phyloP scores from a whole-genome alignment of 305 asterid genomes.

The Fraxinus platypoda region DNA sequence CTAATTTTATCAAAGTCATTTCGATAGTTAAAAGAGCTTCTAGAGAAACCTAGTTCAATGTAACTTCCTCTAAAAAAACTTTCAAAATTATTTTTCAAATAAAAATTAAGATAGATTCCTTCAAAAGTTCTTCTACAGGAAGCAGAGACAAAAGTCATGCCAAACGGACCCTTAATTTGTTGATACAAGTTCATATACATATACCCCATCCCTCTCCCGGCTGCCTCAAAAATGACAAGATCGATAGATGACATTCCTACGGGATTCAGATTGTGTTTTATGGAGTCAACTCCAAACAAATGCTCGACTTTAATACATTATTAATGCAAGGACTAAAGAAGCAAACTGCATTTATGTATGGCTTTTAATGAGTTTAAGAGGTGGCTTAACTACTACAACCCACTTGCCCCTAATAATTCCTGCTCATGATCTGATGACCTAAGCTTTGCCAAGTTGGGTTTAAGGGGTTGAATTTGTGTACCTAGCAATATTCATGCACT shows the following conservation, averaged over 20 bases:
- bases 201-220: too few relatives aligned
- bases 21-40: too few relatives aligned
- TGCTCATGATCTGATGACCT: background rate
- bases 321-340: background rate
- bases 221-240: background rate
- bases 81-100: too few relatives aligned
- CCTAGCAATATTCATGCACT: slow-evolving; percentile 27
- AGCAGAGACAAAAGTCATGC: too few relatives aligned
- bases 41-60: too few relatives aligned
- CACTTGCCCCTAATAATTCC: slow-evolving; percentile 13
- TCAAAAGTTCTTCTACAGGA: too few relatives aligned
- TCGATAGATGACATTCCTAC: background rate
- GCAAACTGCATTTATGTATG: background rate
- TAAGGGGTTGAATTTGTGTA: slow-evolving; percentile 16
- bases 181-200: too few relatives aligned
- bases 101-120: too few relatives aligned
- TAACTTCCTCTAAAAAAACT: too few relatives aligned
- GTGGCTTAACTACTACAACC: slow-evolving; percentile 9
- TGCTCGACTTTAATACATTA: background rate
- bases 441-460: slow-evolving; percentile 20
- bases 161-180: too few relatives aligned
- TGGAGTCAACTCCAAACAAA: background rate
- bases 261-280: background rate
- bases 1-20: too few relatives aligned
- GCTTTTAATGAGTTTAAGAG: slow-evolving; percentile 5